Evolutionary conservation across 192 early-diverging fungal genomes (phyloP), one percentile per base, ranked within the genome.

Genomic region (Chytriomyces hyalinus): DNA sequence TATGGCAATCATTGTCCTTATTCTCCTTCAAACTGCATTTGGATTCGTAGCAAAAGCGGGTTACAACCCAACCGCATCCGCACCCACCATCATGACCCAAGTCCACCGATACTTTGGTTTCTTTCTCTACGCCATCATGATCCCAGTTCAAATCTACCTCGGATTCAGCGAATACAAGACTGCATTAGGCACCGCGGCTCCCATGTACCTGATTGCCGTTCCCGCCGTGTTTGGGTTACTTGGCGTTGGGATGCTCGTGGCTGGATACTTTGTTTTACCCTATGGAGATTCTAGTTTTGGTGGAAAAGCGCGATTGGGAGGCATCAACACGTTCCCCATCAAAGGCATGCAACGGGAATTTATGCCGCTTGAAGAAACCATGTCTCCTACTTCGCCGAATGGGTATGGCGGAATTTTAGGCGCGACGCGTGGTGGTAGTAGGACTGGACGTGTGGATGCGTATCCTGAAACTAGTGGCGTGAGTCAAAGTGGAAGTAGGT

Each of bases 41-140:
- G 69, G 69, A 13, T 11, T 53, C 57, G 47, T 3, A 8, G 69
- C 69, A 9, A n/a, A 44, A 9, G 49, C 69, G 13, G 13, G 49
- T 22, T 10, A 9, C 15, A 20, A 50, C 49, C 36, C 36, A 36
- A 22, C 49, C 9, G 3, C 9, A 13, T 46, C 36, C 10, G 2
- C 36, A 36, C 36, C 36, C 36, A 36, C 0, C 36, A 13, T 70
- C 57, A 9, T 57, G 9, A 8, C 69, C 57, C 69, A 60, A 53
- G 17, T 51, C 28, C 69, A 70, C 69, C 9, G 26, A 60, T 70
- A 70, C 69, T 70, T 57, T 70, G 69, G 69, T 28, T 51, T 70
- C 50, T 26, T 57, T 15, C 47, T 70, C 43, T 43, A 48, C 9
- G 49, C 13, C 57, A 9, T 70, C 49, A 17, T 70, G n/a, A 51